Evolutionary conservation across 106 monocot genomes (phyloP).

Genomic region (Vanilla planifolia): DNA sequence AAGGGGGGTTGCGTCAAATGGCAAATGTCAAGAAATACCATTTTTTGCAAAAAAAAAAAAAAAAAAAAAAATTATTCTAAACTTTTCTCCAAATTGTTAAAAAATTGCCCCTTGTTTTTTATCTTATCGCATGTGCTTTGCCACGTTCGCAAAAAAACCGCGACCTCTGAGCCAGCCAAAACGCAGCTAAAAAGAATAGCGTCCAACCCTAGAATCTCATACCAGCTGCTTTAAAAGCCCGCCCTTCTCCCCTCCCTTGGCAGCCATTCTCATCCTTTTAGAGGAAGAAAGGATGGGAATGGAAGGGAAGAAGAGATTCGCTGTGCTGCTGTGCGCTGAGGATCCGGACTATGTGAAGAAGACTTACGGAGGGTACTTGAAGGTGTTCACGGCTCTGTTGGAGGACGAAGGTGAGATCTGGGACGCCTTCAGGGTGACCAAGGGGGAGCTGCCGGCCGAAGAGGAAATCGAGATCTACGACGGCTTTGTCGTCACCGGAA

Average conservation of each 20-base stretch:
- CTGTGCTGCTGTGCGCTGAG: slow-evolving; percentile 70
- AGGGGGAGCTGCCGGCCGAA: slow-evolving; percentile 55
- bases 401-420: slow-evolving; percentile 56
- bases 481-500: slow-evolving; percentile 80
- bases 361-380: slow-evolving; percentile 67
- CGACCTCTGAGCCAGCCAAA: too few species aligned
- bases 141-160: too few species aligned
- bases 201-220: too few species aligned
- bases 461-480: slow-evolving; percentile 35
- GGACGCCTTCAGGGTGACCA: slow-evolving; percentile 43
- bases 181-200: too few species aligned
- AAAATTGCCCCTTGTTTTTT: too few species aligned
- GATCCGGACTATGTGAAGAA: slow-evolving; percentile 85
- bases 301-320: slow-evolving; percentile 42
- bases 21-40: too few species aligned
- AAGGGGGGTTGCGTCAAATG: too few species aligned
- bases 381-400: slow-evolving; percentile 55
- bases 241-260: not conserved
- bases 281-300: slow-evolving; percentile 2
- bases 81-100: too few species aligned
- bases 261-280: not conserved
- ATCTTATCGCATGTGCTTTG: too few species aligned
- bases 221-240: too few species aligned
- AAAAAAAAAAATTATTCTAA: too few species aligned
- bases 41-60: too few species aligned